Evolutionary conservation across 2,329 filamentous ascomycete species (phyloP).

Genomic region (Arthrobotrys pseudoclavata): DNA sequence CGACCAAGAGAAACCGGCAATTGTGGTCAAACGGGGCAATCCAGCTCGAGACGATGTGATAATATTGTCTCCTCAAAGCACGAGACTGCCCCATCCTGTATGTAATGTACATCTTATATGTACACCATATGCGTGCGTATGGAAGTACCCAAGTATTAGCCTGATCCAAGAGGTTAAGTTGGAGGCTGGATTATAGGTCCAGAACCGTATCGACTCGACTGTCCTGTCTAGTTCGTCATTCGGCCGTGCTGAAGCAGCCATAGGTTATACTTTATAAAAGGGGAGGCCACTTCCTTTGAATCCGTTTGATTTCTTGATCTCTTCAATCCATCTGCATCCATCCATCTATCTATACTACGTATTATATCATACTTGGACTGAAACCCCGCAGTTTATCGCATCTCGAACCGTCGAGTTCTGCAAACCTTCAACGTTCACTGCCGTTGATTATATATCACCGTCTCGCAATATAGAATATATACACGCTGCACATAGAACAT

Average conservation of each 20-base stretch:
- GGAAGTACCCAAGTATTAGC: not conserved
- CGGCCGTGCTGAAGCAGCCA: slow-evolving; percentile 32
- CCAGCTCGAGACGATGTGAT: slow-evolving; percentile 15
- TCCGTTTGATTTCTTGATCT: not conserved
- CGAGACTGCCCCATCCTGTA: not conserved
- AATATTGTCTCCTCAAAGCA: not conserved
- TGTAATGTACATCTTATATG: too few species aligned
- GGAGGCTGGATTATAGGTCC: slow-evolving; percentile 5
- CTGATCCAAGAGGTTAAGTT: not conserved
- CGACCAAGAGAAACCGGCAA: not conserved
- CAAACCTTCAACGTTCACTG: too few species aligned
- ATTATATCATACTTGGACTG: too few species aligned
- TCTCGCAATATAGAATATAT: not conserved
- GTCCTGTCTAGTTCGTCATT: slow-evolving; percentile 32
- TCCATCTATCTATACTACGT: too few species aligned
- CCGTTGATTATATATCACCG: too few species aligned
- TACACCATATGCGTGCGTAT: not conserved
- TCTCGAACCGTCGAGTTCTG: too few species aligned
- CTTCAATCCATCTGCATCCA: not conserved
- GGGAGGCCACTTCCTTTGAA: not conserved
- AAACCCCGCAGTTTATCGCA: too few species aligned
- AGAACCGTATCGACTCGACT: not conserved
- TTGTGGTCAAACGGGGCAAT: not conserved
- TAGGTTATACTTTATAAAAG: slow-evolving; percentile 29
- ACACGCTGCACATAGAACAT: not conserved